Conservation (phyloP, 192 early-diverging fungal genomes). For the Backusella morwellensis region DNA sequence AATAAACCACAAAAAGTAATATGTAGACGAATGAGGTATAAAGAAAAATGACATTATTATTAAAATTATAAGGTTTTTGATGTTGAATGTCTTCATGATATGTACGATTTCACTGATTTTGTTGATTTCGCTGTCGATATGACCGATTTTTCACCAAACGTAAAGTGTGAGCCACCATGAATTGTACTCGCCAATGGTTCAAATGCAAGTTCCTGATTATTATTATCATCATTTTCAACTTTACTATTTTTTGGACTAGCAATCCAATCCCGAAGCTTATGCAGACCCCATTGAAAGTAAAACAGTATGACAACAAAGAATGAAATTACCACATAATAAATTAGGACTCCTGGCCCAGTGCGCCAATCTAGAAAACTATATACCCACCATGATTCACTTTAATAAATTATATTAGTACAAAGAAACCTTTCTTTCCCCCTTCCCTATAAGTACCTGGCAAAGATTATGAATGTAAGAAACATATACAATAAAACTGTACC, state of each 20-base stretch:
- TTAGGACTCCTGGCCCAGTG: background rate
- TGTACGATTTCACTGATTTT: background rate
- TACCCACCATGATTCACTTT: constrained; percentile 7
- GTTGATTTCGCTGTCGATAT: background rate
- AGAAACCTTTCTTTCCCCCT: background rate
- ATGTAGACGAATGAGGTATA: background rate
- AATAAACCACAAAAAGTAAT: background rate
- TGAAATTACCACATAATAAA: background rate
- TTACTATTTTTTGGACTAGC: background rate
- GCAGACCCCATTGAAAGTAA: background rate
- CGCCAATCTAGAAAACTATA: constrained; percentile 10
- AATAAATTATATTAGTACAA: background rate
- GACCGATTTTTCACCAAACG: background rate
- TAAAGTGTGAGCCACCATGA: background rate
- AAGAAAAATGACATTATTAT: background rate
- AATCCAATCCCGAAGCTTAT: background rate
- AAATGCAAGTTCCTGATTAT: background rate
- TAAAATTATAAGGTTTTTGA: background rate
- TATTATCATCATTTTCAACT: background rate
- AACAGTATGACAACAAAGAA: background rate
- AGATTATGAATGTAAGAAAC: constrained; percentile 27
- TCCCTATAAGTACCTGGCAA: constrained; percentile 19
- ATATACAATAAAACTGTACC: constrained; percentile 22
- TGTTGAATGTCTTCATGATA: background rate
- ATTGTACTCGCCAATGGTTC: constrained; percentile 5